Conservation (phyloP, 2,329 filamentous ascomycete genomes). For the Ceratocystiopsis sp. region DNA sequence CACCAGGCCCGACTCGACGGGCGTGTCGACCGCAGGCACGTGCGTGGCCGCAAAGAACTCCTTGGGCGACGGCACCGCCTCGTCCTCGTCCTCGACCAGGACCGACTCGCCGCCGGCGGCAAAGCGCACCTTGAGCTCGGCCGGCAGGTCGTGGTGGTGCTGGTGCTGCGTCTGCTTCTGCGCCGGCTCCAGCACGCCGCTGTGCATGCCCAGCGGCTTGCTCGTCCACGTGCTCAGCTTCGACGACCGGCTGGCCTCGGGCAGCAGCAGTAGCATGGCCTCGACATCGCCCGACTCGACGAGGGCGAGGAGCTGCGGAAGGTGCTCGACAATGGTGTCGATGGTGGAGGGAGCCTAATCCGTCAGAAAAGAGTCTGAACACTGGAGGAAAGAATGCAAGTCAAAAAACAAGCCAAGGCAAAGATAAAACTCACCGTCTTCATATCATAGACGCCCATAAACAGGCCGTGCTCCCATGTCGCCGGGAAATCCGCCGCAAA, state of each 20-base stretch:
- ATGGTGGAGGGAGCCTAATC: slow-evolving; percentile 24
- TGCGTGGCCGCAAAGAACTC: slow-evolving; percentile 8
- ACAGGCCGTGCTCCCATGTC: slow-evolving; percentile 24
- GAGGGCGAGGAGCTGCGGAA: slow-evolving; percentile 27
- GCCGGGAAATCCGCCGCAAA: slow-evolving; percentile 13
- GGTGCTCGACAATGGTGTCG: slow-evolving; percentile 24
- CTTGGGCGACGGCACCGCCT: slow-evolving; percentile 4
- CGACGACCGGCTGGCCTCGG: slow-evolving; percentile 24
- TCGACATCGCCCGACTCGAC: slow-evolving; percentile 35
- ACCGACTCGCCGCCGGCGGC: slow-evolving; percentile 26
- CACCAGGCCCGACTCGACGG: too few relatives aligned
- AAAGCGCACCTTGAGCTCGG: slow-evolving; percentile 17
- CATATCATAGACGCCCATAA: slow-evolving; percentile 26
- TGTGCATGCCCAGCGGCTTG: slow-evolving; percentile 14
- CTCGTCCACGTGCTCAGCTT: slow-evolving; percentile 23
- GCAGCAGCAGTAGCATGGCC: slow-evolving; percentile 38
- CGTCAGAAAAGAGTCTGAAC: slow-evolving; percentile 9
- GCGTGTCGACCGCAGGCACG: too few relatives aligned
- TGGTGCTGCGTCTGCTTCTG: too few relatives aligned
- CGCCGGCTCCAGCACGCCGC: not conserved
- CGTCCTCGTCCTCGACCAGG: slow-evolving; percentile 16
- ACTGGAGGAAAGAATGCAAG: not conserved
- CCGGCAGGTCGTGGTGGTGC: not conserved
- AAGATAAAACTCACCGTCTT: slow-evolving; percentile 20
- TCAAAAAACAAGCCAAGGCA: too few relatives aligned